Evolutionary conservation across 805 yeast genomes (phyloP).

Genomic region (Naumovozyma dairenensis): DNA sequence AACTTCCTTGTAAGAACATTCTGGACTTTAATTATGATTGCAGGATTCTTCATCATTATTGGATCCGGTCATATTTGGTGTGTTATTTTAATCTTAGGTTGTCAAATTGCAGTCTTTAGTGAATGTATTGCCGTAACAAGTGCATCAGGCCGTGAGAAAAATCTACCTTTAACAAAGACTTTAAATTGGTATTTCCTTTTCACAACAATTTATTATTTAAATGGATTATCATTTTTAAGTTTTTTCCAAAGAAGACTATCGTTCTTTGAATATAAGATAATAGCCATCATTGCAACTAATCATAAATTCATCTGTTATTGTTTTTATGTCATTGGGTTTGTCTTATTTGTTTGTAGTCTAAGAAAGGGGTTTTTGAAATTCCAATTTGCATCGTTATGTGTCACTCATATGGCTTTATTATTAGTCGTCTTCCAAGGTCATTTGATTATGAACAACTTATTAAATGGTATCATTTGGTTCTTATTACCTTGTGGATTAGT

Average conservation of each 20-base stretch:
- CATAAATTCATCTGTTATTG: slow-evolving; percentile 81
- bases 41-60: slow-evolving; percentile 55
- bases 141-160: slow-evolving; percentile 68
- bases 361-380: slow-evolving; percentile 82
- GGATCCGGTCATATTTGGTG: slow-evolving; percentile 82
- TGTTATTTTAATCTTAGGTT: slow-evolving; percentile 55
- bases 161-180: slow-evolving; percentile 71
- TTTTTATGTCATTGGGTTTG: slow-evolving; percentile 77
- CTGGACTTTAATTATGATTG: slow-evolving; percentile 91
- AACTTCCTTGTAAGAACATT: slow-evolving; percentile 71
- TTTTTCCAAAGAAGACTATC: slow-evolving; percentile 53
- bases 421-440: slow-evolving; percentile 91
- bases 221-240: slow-evolving; percentile 70
- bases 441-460: slow-evolving; percentile 77
- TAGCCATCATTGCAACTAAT: slow-evolving; percentile 56
- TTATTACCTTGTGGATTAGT: slow-evolving; percentile 85
- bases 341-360: slow-evolving; percentile 79
- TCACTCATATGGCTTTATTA: slow-evolving; percentile 86
- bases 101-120: slow-evolving; percentile 78
- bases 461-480: slow-evolving; percentile 91
- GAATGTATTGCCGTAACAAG: slow-evolving; percentile 86
- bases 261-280: slow-evolving; percentile 26
- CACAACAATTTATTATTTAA: slow-evolving; percentile 81
- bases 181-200: slow-evolving; percentile 87
- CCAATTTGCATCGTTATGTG: slow-evolving; percentile 89